Conservation (phyloP, 495 filamentous ascomycete species). For the Friedmanniomyces simplex region DNA sequence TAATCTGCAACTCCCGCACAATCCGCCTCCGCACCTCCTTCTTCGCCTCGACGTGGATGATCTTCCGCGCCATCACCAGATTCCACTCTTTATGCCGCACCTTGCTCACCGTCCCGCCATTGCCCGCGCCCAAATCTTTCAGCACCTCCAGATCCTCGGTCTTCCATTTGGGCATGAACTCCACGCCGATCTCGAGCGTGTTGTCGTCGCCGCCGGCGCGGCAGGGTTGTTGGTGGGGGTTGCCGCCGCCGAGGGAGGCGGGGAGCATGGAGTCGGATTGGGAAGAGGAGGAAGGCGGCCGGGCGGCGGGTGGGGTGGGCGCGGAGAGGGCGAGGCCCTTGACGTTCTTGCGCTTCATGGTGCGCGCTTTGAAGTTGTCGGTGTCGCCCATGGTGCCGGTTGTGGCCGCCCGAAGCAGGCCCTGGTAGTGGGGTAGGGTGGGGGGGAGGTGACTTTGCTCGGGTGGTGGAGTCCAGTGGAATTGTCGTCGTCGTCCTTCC, state of each 20-base stretch:
- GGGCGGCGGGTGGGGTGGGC: conserved; percentile 44
- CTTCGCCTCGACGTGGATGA: conserved; percentile 97
- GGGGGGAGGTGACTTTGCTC: not conserved
- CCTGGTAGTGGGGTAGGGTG: not conserved
- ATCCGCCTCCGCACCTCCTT: conserved; percentile 93
- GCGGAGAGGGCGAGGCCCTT: conserved; percentile 82
- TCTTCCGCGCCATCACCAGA: conserved; percentile 96
- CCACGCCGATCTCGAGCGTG: conserved; percentile 91
- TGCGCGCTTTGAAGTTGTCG: conserved; percentile 75
- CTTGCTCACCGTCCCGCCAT: conserved; percentile 96
- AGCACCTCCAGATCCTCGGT: conserved; percentile 86
- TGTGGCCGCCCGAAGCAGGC: not conserved
- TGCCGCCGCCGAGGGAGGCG: conserved; percentile 52
- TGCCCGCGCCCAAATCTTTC: conserved; percentile 90
- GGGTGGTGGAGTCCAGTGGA: too few species aligned
- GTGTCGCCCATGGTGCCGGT: conserved; percentile 61
- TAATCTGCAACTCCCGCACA: conserved; percentile 90
- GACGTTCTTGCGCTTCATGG: conserved; percentile 95
- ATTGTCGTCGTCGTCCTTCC: too few species aligned
- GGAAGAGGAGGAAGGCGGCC: conserved; percentile 33
- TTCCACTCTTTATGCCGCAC: conserved; percentile 91
- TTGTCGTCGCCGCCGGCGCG: conserved; percentile 54
- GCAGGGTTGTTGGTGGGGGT: conserved; percentile 14
- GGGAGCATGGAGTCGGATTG: conserved; percentile 49
- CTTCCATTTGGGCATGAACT: conserved; percentile 85